Base-by-base conservation (phyloP, 345 rosid genomes). In the Acer saccharum region DNA sequence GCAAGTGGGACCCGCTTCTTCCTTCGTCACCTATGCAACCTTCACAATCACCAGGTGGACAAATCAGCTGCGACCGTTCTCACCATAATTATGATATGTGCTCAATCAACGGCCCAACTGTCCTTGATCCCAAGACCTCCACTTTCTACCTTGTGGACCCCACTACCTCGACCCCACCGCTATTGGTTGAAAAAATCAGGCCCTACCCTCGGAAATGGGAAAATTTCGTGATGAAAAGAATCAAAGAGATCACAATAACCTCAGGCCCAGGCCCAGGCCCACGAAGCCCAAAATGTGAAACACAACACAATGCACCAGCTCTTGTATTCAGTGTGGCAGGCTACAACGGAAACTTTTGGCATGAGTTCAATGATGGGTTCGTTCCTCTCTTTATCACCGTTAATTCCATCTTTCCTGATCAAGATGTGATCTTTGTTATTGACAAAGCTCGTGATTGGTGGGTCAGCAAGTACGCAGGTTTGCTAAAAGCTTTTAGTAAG, bases 201-300 rank as follows among this genome's bases (percentile, higher is more conserved):
- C 92, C 98, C 8, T 89, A 88, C 82, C 89, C 93, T 12, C 80
- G 89, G 54, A 91, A 93, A 76, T 20, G 85, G 68, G 94, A 91
- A 16, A 50, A 0, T 8, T 9, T 9, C 39, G 8, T 79, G 4
- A 89, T 90, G 86, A 0, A 48, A 1, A 39, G 66, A 67, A 87
- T 88, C 80, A 77, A 75, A 64, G 91, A 90, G 78, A 16, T 91
- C 3, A 85, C 81, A 2, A 29, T 93, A 67, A 82, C 52, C 3
- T 80, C 79, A 13, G 73, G 78, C 82, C 79, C 80, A 16, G 81
- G 60, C 3, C 79, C 80, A 16, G 77, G 78, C 81, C 86, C 83
- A 69, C 1, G 39, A 20, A 35, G 80, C 64, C 71, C 78, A 21
- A 18, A 54, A 35, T 84, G 89, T 18, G 71, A 85, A 39, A 61